A percentile compares a stretch with the other conserved stretches of the same genome.
Conservation (phyloP, 768 basidiomycete genomes). For the Candolleomyces eurysporus region DNA sequence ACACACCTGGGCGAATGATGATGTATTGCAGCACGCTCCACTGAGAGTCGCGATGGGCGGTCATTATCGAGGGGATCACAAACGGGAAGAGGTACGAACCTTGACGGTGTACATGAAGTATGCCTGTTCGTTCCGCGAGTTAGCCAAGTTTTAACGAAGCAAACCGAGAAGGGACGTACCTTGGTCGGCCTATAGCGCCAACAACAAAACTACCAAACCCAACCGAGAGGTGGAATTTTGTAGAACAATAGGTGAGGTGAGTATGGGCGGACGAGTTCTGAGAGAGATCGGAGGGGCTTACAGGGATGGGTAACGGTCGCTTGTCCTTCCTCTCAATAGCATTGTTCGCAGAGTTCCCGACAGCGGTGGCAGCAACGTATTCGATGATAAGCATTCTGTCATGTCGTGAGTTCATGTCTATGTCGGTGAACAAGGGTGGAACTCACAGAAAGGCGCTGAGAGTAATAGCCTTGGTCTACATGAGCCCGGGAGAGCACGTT, state of each 20-base stretch:
- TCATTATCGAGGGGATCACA: neutral
- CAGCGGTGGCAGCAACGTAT: constrained; percentile 72
- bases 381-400: constrained; percentile 76
- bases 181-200: constrained; percentile 83
- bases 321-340: constrained; percentile 84
- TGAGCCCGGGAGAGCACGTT: constrained; percentile 2
- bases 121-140: constrained; percentile 35
- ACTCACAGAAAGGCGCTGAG: constrained; percentile 84
- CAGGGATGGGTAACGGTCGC: constrained; percentile 65
- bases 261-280: too few species aligned
- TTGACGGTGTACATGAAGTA: constrained; percentile 92
- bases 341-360: constrained; percentile 58
- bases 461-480: constrained; percentile 59
- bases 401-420: neutral
- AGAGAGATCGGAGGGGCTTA: too few species aligned
- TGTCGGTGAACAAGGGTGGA: neutral
- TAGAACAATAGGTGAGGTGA: too few species aligned
- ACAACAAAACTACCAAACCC: constrained; percentile 51
- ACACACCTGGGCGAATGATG: too few species aligned
- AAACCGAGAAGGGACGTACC: constrained; percentile 29
- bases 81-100: constrained; percentile 34
- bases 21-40: constrained; percentile 90
- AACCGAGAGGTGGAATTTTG: too few species aligned
- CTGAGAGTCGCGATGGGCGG: constrained; percentile 28
- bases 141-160: neutral